Conservation (phyloP, 768 basidiomycete species). For the Boletellus ananiceps region DNA sequence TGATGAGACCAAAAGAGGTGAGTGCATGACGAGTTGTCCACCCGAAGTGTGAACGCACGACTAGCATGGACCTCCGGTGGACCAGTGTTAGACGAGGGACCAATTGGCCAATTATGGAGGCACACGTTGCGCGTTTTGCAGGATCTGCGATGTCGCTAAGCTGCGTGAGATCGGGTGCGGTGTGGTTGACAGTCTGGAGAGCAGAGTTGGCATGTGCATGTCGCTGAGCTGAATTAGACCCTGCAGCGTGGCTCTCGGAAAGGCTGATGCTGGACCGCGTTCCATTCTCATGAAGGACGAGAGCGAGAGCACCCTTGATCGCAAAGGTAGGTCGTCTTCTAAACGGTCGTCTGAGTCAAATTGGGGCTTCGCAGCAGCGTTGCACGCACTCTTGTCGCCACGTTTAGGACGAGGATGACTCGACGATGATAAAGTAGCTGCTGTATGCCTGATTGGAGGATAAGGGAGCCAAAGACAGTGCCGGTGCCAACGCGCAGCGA, state of each 20-base stretch:
- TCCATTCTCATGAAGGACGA: conserved; percentile 29
- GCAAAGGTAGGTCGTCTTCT: conserved; percentile 20
- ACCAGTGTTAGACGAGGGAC: conserved; percentile 16
- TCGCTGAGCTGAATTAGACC: conserved; percentile 27
- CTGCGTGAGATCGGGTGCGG: conserved; percentile 10
- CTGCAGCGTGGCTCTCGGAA: conserved; percentile 23
- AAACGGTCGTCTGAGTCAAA: conserved; percentile 18
- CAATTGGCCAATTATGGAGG: conserved; percentile 17
- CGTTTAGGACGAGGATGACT: too few species aligned
- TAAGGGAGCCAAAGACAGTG: too few species aligned
- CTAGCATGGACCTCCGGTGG: conserved; percentile 19
- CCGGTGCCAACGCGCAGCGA: too few species aligned
- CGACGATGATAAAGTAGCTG: conserved; percentile 10
- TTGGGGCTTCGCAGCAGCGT: conserved; percentile 5
- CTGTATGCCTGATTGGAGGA: neutral
- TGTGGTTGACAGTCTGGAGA: conserved; percentile 12
- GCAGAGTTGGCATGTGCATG: conserved; percentile 16
- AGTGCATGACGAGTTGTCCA: conserved; percentile 20
- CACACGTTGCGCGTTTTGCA: conserved; percentile 16
- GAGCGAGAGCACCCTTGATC: conserved; percentile 25
- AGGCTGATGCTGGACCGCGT: conserved; percentile 13
- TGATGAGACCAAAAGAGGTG: conserved; percentile 28
- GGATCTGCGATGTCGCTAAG: conserved; percentile 26
- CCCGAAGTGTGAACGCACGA: conserved; percentile 26
- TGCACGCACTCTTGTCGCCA: neutral